phyloP scores from a whole-genome alignment of 2,329 filamentous ascomycete genomes.

The Chrysosporium keratinophilum region DNA sequence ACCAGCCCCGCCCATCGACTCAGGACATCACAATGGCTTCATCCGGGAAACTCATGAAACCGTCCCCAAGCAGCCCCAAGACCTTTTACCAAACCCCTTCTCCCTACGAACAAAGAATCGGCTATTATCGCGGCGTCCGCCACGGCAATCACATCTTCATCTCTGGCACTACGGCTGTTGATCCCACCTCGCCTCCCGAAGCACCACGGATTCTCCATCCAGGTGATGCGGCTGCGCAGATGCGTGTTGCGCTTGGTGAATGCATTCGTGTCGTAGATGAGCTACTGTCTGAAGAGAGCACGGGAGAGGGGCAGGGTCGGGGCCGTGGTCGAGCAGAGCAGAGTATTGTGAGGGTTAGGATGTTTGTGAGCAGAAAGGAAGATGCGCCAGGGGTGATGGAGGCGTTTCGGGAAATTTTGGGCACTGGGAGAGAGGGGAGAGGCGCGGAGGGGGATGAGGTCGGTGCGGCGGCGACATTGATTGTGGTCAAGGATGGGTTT shows the following conservation, averaged over 20 bases:
- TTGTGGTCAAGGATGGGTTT: constrained; percentile 31
- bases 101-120: constrained; percentile 29
- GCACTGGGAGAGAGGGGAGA: constrained; percentile 15
- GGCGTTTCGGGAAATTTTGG: constrained; percentile 15
- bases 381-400: constrained; percentile 14
- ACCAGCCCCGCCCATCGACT: background rate
- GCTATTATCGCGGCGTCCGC: constrained; percentile 33
- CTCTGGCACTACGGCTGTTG: constrained; percentile 32
- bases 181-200: constrained; percentile 24
- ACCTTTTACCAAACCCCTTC: constrained; percentile 27
- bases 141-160: constrained; percentile 29
- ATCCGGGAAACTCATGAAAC: constrained; percentile 10
- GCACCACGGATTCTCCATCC: constrained; percentile 25
- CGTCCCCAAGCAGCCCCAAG: constrained; percentile 11
- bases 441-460: constrained; percentile 20
- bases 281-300: constrained; percentile 12
- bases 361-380: constrained; percentile 22
- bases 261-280: constrained; percentile 27
- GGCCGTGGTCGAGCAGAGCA: constrained; percentile 21
- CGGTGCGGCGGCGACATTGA: constrained; percentile 30
- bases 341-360: constrained; percentile 28
- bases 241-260: constrained; percentile 22
- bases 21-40: background rate
- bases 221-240: constrained; percentile 26
- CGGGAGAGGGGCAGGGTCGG: background rate